Evolutionary conservation across 495 filamentous ascomycete species (phyloP), one percentile per base, ranked within the genome.

Genomic region (Tuber borchii): DNA sequence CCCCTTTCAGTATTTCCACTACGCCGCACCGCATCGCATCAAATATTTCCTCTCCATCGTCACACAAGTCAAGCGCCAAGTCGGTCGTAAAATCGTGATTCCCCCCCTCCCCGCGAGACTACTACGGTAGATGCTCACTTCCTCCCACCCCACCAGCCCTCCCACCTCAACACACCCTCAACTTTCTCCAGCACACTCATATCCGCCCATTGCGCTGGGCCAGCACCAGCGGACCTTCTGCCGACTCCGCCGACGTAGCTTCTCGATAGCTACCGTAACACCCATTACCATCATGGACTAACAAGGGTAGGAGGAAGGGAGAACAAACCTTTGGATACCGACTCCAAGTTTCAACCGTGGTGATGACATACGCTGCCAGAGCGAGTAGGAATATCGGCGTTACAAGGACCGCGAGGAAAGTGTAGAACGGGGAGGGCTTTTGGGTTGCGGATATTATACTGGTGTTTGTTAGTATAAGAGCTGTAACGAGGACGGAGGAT

Each of bases 381-480:
- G 26, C 56, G 56, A 65, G 56, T 2, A 65, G n/a, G 56, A 65
- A 65, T 65, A 65, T 17, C 10, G 56, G 56, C 26, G 56, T 65
- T 65, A 65, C 56, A 2, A 65, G 56, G 14, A 65, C 56, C 10
- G 56, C 56, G n/a, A 65, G 56, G 56, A 26, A 65, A 17, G 56
- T 65, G 56, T 65, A 65, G n/a, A 65, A 31, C n/a, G 56, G 56
- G 14, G 56, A 65, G 56, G 56, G 56, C 56, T 65, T 65, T 31
- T 65, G 56, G 3, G 56, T 65, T 10, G 56, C n/a, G 56, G 56
- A 65, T 14, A 65, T 65, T 26, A 65, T 65, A 14, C 56, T 65
- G 12, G 26, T 65, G n/a, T 14, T 31, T 65, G 26, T 65, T 4
- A 65, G 56, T 65, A 31, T 12, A 26, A 19, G 46, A 51, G 9